phyloP scores from a whole-genome alignment of 2,329 filamentous ascomycete species.

The Claviceps maximensis region DNA sequence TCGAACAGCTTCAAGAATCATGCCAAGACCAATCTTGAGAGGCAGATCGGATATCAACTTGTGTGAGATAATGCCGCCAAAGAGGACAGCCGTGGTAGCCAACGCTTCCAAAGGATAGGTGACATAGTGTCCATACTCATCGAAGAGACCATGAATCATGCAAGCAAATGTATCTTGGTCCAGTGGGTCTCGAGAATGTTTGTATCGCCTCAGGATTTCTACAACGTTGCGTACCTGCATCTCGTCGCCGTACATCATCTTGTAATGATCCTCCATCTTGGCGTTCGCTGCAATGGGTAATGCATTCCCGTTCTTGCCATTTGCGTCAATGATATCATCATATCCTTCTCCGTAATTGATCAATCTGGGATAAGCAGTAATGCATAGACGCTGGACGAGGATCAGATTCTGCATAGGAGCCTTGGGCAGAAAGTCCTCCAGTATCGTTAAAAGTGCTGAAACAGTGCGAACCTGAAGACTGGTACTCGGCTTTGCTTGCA shows the following conservation, averaged over 20 bases:
- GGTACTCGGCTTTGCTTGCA: constrained; percentile 47
- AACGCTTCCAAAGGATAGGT: constrained; percentile 94
- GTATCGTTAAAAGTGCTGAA: constrained; percentile 62
- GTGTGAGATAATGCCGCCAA: constrained; percentile 91
- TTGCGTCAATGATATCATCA: constrained; percentile 80
- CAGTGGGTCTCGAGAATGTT: constrained; percentile 67
- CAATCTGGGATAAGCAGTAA: constrained; percentile 81
- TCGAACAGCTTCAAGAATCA: constrained; percentile 93
- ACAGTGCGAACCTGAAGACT: constrained; percentile 79
- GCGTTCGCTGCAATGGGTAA: constrained; percentile 67
- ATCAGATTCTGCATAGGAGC: constrained; percentile 55
- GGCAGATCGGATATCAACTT: constrained; percentile 82
- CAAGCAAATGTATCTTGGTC: constrained; percentile 95
- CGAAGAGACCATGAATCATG: constrained; percentile 96
- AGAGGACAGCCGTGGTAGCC: constrained; percentile 89
- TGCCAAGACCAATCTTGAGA: constrained; percentile 84
- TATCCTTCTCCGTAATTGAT: constrained; percentile 94
- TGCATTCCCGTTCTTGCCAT: constrained; percentile 68
- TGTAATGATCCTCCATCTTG: constrained; percentile 96
- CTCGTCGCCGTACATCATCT: constrained; percentile 92
- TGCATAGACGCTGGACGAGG: constrained; percentile 70
- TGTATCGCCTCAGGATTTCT: constrained; percentile 71
- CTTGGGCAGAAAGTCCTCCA: constrained; percentile 56
- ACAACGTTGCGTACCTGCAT: constrained; percentile 78
- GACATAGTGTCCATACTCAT: constrained; percentile 90